These are phyloP conservation scores for Phaeolepiota aurea DNA, from an alignment of 768 basidiomycete species.

Conservation along the genomic window DNA sequence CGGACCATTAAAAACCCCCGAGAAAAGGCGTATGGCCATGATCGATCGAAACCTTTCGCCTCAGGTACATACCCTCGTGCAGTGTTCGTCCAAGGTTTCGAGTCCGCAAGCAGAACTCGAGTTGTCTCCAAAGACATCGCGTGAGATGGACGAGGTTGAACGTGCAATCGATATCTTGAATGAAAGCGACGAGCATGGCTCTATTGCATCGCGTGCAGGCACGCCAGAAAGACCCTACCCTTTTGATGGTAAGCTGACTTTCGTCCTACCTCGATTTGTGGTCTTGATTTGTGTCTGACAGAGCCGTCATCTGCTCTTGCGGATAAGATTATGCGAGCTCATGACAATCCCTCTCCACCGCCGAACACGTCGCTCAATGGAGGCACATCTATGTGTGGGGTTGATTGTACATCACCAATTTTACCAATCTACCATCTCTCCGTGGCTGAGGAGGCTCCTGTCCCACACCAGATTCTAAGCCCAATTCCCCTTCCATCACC, in stretches of 20 bases:
- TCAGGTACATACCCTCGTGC: slow-evolving; percentile 20
- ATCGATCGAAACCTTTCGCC: slow-evolving; percentile 18
- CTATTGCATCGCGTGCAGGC: slow-evolving; percentile 24
- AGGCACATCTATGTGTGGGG: too few relatives aligned
- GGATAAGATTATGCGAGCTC: slow-evolving; percentile 56
- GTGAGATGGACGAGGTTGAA: background rate
- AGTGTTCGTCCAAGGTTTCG: slow-evolving; percentile 46
- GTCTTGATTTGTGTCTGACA: slow-evolving; percentile 11
- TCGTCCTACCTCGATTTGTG: slow-evolving; percentile 2
- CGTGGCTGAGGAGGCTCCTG: too few relatives aligned
- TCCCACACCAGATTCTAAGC: too few relatives aligned
- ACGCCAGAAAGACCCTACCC: slow-evolving; percentile 41
- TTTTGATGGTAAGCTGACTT: slow-evolving; percentile 33
- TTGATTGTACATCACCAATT: too few relatives aligned
- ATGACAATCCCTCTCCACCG: slow-evolving; percentile 69
- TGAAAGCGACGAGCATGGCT: slow-evolving; percentile 22
- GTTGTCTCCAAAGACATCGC: background rate
- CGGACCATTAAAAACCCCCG: slow-evolving; percentile 44
- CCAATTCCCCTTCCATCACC: too few relatives aligned
- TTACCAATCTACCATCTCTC: too few relatives aligned
- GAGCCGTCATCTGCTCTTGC: slow-evolving; percentile 68
- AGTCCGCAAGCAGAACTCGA: slow-evolving; percentile 17
- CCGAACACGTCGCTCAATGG: too few relatives aligned
- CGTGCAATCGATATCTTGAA: background rate
- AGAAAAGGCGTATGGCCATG: slow-evolving; percentile 34